These are phyloP conservation scores for Xylaria curta DNA, from an alignment of 495 filamentous ascomycete genomes.

Conservation along the genomic window DNA sequence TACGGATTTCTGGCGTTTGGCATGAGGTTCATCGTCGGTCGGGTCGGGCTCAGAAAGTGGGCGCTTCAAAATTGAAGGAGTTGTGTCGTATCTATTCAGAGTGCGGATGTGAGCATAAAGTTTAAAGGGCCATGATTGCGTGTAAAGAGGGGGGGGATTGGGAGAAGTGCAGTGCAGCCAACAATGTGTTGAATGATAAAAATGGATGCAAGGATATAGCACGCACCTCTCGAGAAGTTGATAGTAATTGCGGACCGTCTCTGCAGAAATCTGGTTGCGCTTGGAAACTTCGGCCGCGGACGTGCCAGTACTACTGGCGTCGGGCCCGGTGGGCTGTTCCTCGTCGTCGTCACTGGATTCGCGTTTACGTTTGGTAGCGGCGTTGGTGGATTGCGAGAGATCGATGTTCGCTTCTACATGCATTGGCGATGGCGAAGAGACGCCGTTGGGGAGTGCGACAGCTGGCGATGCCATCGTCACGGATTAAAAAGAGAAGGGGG, in stretches of 20 bases:
- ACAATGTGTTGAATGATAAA: slow-evolving; percentile 17
- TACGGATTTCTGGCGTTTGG: slow-evolving; percentile 55
- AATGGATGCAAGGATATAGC: slow-evolving; percentile 27
- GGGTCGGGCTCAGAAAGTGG: slow-evolving; percentile 45
- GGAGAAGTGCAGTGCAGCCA: slow-evolving; percentile 1
- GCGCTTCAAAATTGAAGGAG: slow-evolving; percentile 52
- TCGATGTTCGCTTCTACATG: slow-evolving; percentile 29
- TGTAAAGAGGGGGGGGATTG: neutral
- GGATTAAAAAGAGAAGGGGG: slow-evolving; percentile 20
- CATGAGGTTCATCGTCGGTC: slow-evolving; percentile 49
- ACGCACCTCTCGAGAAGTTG: slow-evolving; percentile 54
- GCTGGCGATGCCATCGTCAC: slow-evolving; percentile 51
- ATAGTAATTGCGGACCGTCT: slow-evolving; percentile 49
- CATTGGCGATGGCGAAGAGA: slow-evolving; percentile 36
- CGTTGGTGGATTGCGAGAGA: slow-evolving; percentile 48
- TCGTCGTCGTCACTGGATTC: slow-evolving; percentile 52
- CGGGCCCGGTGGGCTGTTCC: slow-evolving; percentile 32
- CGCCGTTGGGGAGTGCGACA: slow-evolving; percentile 51
- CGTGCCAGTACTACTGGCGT: slow-evolving; percentile 26
- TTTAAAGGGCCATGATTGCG: neutral
- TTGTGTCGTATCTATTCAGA: slow-evolving; percentile 48
- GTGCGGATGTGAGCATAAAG: slow-evolving; percentile 29
- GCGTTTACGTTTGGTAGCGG: slow-evolving; percentile 63
- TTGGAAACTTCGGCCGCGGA: slow-evolving; percentile 13
- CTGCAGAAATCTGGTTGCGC: slow-evolving; percentile 32